Conservation (phyloP, 805 yeast genomes). For the Lipomyces kockii region DNA sequence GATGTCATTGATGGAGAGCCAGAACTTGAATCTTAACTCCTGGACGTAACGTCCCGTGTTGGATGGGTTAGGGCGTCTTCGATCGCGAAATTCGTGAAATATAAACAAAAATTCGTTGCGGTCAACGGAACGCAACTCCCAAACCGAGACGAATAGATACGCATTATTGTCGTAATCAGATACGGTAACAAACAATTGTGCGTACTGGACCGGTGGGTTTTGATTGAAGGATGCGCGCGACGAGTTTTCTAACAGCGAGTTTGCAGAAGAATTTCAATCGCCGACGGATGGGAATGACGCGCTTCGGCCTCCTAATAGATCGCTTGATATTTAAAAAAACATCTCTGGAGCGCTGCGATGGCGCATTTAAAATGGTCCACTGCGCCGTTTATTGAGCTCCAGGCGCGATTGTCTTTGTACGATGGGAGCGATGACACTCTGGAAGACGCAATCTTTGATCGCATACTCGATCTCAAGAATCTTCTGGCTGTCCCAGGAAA, state of each 20-base stretch:
- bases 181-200: too few relatives aligned
- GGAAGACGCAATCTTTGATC: not conserved
- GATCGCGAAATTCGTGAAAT: too few relatives aligned
- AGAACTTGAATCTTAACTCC: too few relatives aligned
- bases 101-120: too few relatives aligned
- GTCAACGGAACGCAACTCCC: too few relatives aligned
- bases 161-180: too few relatives aligned
- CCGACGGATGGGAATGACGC: not conserved
- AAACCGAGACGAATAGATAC: too few relatives aligned
- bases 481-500: conserved; percentile 48
- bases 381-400: conserved; percentile 25
- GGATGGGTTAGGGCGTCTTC: too few relatives aligned
- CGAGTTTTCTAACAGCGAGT: not conserved
- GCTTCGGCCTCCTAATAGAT: not conserved
- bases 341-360: conserved; percentile 5
- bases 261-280: not conserved
- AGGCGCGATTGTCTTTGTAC: conserved; percentile 11
- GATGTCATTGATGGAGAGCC: too few relatives aligned
- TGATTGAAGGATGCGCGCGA: not conserved
- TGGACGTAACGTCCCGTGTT: too few relatives aligned
- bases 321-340: not conserved
- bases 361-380: conserved; percentile 31
- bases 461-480: conserved; percentile 44
- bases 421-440: conserved; percentile 9
- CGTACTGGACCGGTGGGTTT: too few relatives aligned